Conservation (phyloP, 495 filamentous ascomycete species). For the Pseudomonodictys pantanalensis region DNA sequence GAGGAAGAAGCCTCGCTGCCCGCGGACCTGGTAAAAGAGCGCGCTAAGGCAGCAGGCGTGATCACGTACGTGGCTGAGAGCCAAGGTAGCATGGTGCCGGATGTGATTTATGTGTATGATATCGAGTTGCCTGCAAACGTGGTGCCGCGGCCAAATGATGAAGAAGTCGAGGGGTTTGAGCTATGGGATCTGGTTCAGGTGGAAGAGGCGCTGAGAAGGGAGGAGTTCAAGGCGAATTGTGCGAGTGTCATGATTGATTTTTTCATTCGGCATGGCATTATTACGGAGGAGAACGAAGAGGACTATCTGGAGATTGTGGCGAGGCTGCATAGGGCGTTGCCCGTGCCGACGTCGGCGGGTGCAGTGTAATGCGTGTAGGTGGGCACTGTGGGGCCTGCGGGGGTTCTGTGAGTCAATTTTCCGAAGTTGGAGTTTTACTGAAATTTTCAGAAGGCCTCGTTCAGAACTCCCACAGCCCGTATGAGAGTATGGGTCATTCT, state of each 20-base stretch:
- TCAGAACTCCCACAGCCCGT: no score
- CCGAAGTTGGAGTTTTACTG: no score
- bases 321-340: conserved; percentile 61
- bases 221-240: conserved; percentile 63
- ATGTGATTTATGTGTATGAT: conserved; percentile 86
- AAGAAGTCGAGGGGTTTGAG: conserved; percentile 81
- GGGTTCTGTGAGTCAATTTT: no score
- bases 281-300: conserved; percentile 75
- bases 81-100: conserved; percentile 79
- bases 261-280: conserved; percentile 77
- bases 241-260: conserved; percentile 74
- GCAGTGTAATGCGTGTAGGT: no score
- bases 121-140: conserved; percentile 67
- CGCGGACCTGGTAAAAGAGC: conserved; percentile 58
- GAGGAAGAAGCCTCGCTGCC: conserved; percentile 83
- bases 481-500: no score
- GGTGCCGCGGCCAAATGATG: conserved; percentile 68
- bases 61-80: conserved; percentile 87
- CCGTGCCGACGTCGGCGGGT: background rate
- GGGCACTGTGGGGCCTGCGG: no score
- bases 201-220: conserved; percentile 58
- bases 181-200: conserved; percentile 71
- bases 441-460: no score
- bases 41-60: conserved; percentile 56
- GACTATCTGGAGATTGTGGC: conserved; percentile 71